These are phyloP conservation scores for Termitomyces sp. DNA, from an alignment of 768 basidiomycete genomes.

Conservation along the genomic window DNA sequence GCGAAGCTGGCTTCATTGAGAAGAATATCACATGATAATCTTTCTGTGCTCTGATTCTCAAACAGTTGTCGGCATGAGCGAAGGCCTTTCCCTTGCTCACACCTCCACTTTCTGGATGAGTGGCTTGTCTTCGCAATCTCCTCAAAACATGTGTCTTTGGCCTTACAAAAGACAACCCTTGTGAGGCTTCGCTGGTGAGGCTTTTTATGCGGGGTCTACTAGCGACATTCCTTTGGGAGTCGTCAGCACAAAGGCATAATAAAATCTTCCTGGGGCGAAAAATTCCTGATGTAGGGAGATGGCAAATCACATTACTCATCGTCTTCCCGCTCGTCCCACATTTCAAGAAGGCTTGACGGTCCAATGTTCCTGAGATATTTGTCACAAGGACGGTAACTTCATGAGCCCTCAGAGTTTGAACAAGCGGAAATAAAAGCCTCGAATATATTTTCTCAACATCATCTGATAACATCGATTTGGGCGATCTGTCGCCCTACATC, in stretches of 20 bases:
- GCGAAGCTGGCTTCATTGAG: background rate
- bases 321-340: background rate
- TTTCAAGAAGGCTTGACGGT: background rate
- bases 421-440: background rate
- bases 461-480: background rate
- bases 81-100: too few species aligned
- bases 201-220: too few species aligned
- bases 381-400: background rate
- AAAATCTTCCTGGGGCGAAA: background rate
- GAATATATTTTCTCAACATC: background rate
- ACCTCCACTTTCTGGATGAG: too few species aligned
- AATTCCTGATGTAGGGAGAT: background rate
- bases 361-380: background rate
- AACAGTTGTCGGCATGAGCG: too few species aligned
- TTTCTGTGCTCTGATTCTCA: too few species aligned
- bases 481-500: background rate
- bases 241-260: background rate
- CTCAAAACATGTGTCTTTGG: background rate
- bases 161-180: background rate
- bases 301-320: background rate
- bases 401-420: background rate
- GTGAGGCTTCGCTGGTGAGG: too few species aligned
- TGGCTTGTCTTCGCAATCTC: too few species aligned
- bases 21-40: background rate
- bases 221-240: too few species aligned